Evolutionary conservation across 1,139 yeast species (phyloP).

Genomic region (Diutina sp.): DNA sequence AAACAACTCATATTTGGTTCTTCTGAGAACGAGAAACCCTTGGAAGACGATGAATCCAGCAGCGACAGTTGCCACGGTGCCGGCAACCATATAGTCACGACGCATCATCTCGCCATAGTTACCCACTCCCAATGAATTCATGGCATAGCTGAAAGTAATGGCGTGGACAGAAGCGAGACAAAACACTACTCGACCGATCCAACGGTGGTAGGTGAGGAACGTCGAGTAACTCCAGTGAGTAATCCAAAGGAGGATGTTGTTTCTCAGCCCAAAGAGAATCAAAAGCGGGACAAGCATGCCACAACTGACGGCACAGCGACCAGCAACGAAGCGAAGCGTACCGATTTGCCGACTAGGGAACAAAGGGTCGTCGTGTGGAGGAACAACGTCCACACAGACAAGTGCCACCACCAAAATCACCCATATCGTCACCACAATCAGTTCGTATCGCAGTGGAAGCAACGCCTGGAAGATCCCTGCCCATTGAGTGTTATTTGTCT

Average conservation of each 20-base stretch:
- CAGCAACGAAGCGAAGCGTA: not conserved
- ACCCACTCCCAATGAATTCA: not conserved
- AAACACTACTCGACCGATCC: slow-evolving; percentile 1
- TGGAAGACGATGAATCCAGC: not conserved
- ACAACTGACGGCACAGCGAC: not conserved
- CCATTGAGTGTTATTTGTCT: not conserved
- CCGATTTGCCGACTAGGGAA: not conserved
- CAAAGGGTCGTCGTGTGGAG: not conserved
- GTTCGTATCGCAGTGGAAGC: not conserved
- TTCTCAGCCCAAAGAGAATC: not conserved
- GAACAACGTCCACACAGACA: not conserved
- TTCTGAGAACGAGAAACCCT: slow-evolving; percentile 32
- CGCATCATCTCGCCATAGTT: not conserved
- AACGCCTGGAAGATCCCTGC: not conserved
- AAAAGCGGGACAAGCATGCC: not conserved
- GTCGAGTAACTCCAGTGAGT: not conserved
- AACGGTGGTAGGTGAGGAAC: not conserved
- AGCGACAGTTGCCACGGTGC: not conserved
- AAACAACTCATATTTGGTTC: slow-evolving; percentile 51
- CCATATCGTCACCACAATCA: not conserved
- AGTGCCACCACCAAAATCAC: not conserved
- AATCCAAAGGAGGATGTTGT: not conserved
- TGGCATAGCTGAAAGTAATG: not conserved
- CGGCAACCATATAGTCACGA: slow-evolving; percentile 1
- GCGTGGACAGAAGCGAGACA: not conserved